Evolutionary conservation across 345 rosid genomes (phyloP).

Genomic region (Tarenaya hassleriana): DNA sequence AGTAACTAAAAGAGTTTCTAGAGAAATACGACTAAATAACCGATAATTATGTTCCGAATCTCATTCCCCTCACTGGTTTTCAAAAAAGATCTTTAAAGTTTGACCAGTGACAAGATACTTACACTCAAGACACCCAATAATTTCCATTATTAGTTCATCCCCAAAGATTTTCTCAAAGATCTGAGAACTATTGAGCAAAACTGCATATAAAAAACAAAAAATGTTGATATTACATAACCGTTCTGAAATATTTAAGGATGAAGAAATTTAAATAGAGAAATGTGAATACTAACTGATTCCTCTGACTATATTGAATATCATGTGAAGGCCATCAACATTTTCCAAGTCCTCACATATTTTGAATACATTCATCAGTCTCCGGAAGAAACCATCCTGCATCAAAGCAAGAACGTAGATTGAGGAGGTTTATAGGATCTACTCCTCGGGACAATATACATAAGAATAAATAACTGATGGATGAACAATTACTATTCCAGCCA

Average conservation of each 20-base stretch:
- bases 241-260: slow-evolving; percentile 9
- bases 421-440: slow-evolving; percentile 11
- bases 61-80: background rate
- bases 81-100: background rate
- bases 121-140: slow-evolving; percentile 98
- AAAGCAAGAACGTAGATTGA: slow-evolving; percentile 21
- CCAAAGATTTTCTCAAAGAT: slow-evolving; percentile 88
- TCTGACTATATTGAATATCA: slow-evolving; percentile 87
- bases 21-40: slow-evolving; percentile 13
- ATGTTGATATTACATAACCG: slow-evolving; percentile 7
- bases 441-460: background rate
- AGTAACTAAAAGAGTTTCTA: no score
- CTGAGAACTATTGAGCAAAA: slow-evolving; percentile 87
- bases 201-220: slow-evolving; percentile 41
- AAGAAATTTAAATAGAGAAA: slow-evolving; percentile 11
- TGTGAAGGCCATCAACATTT: slow-evolving; percentile 79
- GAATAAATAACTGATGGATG: background rate
- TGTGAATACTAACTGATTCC: slow-evolving; percentile 68
- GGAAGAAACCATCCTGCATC: slow-evolving; percentile 81
- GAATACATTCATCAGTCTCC: slow-evolving; percentile 73
- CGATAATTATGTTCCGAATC: slow-evolving; percentile 8
- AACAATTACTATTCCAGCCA: background rate
- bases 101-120: slow-evolving; percentile 32
- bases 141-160: slow-evolving; percentile 92
- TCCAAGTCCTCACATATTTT: slow-evolving; percentile 86